These are phyloP conservation scores for Fragilariopsis cylindrus DNA, from an alignment of 108 stramenopile genomes.

Conservation along the genomic window DNA sequence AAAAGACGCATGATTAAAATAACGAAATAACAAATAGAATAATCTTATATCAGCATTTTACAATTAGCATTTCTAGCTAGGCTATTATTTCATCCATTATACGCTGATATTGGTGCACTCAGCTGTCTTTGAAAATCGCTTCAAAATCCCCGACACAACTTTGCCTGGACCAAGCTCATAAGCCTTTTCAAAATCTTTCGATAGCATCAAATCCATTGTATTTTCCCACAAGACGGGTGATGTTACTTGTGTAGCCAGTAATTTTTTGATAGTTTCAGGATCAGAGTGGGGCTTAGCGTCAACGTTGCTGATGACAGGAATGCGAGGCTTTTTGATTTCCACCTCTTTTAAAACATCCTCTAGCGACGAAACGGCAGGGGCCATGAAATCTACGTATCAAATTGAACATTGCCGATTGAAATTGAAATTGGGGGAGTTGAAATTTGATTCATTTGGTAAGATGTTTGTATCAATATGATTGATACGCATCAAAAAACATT, in stretches of 20 bases:
- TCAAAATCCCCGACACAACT: constrained; percentile 95
- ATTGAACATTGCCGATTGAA: neutral
- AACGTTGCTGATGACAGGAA: constrained; percentile 98
- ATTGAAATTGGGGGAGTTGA: neutral
- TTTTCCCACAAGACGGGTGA: constrained; percentile 96
- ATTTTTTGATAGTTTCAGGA: constrained; percentile 92
- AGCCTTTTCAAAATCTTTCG: constrained; percentile 84
- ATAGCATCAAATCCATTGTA: constrained; percentile 84
- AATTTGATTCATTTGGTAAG: neutral
- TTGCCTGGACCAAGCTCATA: constrained; percentile 91
- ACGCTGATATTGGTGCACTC: constrained; percentile 89
- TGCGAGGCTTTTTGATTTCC: constrained; percentile 91
- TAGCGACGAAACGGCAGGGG: constrained; percentile 88
- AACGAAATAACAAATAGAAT: too few species aligned
- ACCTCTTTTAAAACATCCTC: constrained; percentile 84
- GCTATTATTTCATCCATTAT: constrained; percentile 35
- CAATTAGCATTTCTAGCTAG: too few species aligned
- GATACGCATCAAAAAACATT: neutral
- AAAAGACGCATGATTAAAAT: too few species aligned
- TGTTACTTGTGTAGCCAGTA: constrained; percentile 96
- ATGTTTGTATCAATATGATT: neutral
- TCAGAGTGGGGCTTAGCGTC: constrained; percentile 96
- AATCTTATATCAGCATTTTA: too few species aligned
- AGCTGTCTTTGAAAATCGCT: constrained; percentile 91
- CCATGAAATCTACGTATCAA: constrained; percentile 85